A percentile compares a stretch with the other conserved stretches of the same genome.
Evolutionary conservation across 129 eudicot genomes (phyloP).

Genomic region (Saussurea involucrata): DNA sequence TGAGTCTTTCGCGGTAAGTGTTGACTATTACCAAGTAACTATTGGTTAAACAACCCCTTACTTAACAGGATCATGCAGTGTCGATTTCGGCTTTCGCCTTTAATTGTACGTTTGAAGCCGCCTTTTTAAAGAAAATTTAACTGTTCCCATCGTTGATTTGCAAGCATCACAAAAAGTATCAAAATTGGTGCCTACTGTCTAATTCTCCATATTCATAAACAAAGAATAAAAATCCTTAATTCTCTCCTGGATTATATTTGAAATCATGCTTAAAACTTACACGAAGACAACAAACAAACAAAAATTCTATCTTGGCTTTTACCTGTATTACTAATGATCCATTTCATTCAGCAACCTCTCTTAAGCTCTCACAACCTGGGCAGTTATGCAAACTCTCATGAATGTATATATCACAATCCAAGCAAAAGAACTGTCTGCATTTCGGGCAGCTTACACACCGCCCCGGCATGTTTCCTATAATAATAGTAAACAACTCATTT

Average conservation of each 20-base stretch:
- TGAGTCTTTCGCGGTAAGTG: too few relatives aligned
- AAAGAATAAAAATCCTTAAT: not conserved
- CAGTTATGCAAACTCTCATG: constrained; percentile 98
- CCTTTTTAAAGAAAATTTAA: too few relatives aligned
- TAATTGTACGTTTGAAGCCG: too few relatives aligned
- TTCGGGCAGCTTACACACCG: constrained; percentile 78
- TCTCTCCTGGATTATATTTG: constrained; percentile 10
- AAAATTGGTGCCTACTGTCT: not conserved
- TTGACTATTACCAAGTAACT: too few relatives aligned
- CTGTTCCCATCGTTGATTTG: too few relatives aligned
- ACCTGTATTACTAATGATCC: not conserved
- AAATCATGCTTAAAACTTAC: constrained; percentile 23
- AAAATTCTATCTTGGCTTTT: not conserved
- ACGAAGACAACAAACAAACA: constrained; percentile 1
- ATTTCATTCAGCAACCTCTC: constrained; percentile 20
- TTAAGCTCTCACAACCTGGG: constrained; percentile 90
- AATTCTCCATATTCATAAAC: not conserved
- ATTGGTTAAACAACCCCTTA: too few relatives aligned
- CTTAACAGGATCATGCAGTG: too few relatives aligned
- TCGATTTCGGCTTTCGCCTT: too few relatives aligned
- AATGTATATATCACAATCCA: constrained; percentile 94
- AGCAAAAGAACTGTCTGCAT: constrained; percentile 84
- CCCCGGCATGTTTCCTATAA: constrained; percentile 68
- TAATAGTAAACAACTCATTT: not conserved
- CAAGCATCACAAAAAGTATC: too few relatives aligned